Conservation (phyloP, 78 protist species). For the Speleostelium caveatum region DNA sequence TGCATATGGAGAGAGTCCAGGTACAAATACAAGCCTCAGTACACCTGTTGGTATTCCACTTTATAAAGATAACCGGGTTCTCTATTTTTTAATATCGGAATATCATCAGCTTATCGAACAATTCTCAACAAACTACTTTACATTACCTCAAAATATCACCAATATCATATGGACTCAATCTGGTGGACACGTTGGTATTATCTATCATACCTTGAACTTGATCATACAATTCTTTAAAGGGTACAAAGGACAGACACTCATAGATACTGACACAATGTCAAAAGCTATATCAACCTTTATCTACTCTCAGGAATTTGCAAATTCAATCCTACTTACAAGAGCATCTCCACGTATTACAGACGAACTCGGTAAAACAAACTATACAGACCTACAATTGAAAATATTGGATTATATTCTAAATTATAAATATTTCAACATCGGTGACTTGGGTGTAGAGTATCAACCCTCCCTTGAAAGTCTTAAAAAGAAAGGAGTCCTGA, state of each 20-base stretch:
- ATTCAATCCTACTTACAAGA: not conserved
- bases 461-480: not conserved
- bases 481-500: not conserved
- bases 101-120: not conserved
- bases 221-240: not conserved
- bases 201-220: not conserved
- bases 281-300: not conserved
- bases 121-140: not conserved
- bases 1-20: not conserved
- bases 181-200: not conserved
- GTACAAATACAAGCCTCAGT: not conserved
- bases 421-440: no score
- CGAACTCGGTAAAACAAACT: not conserved
- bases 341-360: not conserved
- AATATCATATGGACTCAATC: not conserved
- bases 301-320: not conserved
- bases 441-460: no score
- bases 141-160: not conserved
- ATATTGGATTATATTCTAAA: not conserved
- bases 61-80: not conserved
- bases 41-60: not conserved
- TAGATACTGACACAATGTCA: not conserved
- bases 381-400: no score
- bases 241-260: no score
- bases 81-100: not conserved